Percentiles rank a stretch among this genome's conserved stretches.
phyloP scores from a whole-genome alignment of 2,329 filamentous ascomycete genomes.

The Fusarium sp. region DNA sequence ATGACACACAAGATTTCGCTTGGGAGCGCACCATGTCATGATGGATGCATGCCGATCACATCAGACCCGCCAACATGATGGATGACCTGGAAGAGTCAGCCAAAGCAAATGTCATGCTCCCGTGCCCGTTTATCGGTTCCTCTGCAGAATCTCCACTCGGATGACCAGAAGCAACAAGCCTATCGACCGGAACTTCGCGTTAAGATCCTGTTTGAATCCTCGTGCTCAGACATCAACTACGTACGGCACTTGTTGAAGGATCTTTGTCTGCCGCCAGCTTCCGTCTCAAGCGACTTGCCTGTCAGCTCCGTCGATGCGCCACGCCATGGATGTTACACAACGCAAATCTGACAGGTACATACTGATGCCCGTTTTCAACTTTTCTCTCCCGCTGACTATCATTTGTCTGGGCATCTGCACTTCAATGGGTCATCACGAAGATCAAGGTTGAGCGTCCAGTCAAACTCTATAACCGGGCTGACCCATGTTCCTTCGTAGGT shows the following conservation, averaged over 20 bases:
- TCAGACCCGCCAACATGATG: conserved; percentile 21
- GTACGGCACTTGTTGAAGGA: conserved; percentile 13
- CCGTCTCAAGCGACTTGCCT: neutral
- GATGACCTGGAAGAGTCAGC: conserved; percentile 9
- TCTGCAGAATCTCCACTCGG: conserved; percentile 5
- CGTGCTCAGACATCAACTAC: conserved; percentile 7
- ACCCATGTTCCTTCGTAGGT: conserved; percentile 22
- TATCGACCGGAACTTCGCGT: neutral
- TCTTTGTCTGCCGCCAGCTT: neutral
- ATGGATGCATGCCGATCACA: conserved; percentile 30
- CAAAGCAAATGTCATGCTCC: conserved; percentile 11
- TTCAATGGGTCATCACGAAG: conserved; percentile 6
- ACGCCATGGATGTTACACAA: conserved; percentile 7
- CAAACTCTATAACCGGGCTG: conserved; percentile 12
- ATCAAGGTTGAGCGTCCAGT: conserved; percentile 3
- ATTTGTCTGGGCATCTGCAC: neutral
- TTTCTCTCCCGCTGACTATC: neutral
- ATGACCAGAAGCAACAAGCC: conserved; percentile 7
- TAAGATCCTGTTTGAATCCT: conserved; percentile 1
- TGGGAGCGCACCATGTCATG: conserved; percentile 7
- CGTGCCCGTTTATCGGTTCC: conserved; percentile 5
- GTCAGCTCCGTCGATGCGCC: neutral
- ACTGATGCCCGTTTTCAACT: neutral
- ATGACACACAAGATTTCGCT: conserved; percentile 9
- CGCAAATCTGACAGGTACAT: neutral